These are phyloP conservation scores for Botrytis sinoallii DNA, from an alignment of 2,329 filamentous ascomycete species.

Conservation along the genomic window DNA sequence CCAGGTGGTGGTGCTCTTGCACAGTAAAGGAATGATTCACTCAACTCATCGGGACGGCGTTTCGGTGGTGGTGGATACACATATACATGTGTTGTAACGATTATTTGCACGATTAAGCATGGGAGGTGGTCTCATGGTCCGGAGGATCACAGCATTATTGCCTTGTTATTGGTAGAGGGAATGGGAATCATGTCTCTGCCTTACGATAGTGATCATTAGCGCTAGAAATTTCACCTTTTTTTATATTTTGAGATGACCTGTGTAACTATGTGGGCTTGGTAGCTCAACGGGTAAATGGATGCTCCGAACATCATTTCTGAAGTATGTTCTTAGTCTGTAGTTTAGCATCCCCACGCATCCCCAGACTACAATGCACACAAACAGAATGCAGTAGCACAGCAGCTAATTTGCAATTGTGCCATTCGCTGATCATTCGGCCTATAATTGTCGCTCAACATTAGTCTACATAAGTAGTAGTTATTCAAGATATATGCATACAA, in stretches of 20 bases:
- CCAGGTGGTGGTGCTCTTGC: slow-evolving; percentile 33
- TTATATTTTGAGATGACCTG: background rate
- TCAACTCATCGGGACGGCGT: slow-evolving; percentile 26
- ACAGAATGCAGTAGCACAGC: too few species aligned
- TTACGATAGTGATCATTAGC: slow-evolving; percentile 18
- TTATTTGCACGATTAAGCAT: slow-evolving; percentile 4
- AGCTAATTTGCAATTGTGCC: background rate
- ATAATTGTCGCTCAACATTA: background rate
- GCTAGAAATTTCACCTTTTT: slow-evolving; percentile 6
- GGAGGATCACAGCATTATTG: slow-evolving; percentile 18
- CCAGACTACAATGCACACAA: background rate
- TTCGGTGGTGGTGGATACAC: slow-evolving; percentile 17
- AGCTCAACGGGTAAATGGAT: background rate
- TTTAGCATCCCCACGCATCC: background rate
- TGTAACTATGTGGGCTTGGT: background rate
- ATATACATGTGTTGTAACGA: slow-evolving; percentile 8
- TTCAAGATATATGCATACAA: background rate
- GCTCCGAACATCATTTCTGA: background rate
- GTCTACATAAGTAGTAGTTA: too few species aligned
- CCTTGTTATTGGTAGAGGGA: background rate
- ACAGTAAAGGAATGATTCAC: slow-evolving; percentile 20
- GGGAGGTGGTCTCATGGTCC: background rate
- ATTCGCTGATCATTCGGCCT: background rate
- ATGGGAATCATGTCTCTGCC: slow-evolving; percentile 2
- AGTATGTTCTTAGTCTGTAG: background rate